Conservation (phyloP, 371 early-diverging fungal species). For the Mycotypha africana region DNA sequence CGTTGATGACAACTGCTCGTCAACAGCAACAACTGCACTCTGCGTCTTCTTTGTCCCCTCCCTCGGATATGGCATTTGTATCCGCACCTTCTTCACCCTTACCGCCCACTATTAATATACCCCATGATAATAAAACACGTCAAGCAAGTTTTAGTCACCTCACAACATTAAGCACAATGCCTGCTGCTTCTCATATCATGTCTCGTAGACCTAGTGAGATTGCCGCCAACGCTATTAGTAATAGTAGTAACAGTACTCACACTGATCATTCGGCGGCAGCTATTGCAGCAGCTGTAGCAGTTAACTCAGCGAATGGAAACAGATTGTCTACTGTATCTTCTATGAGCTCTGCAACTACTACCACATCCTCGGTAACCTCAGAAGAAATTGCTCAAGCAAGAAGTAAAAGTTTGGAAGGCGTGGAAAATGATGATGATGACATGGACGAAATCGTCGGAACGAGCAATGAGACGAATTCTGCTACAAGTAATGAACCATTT, state of each 20-base stretch:
- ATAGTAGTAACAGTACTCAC: not conserved
- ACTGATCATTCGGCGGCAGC: too few relatives aligned
- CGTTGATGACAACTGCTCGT: too few relatives aligned
- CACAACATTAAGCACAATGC: not conserved
- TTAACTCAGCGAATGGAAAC: constrained; percentile 2
- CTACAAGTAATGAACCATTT: not conserved
- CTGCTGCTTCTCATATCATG: not conserved
- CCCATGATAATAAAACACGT: constrained; percentile 4
- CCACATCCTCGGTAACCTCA: constrained; percentile 11
- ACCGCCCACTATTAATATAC: not conserved
- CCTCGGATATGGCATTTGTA: constrained; percentile 22
- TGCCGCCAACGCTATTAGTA: not conserved
- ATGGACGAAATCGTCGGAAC: not conserved
- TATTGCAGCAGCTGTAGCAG: constrained; percentile 5
- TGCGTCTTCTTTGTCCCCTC: too few relatives aligned
- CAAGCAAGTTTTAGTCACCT: constrained; percentile 8
- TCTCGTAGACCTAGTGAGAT: constrained; percentile 10
- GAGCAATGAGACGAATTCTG: not conserved
- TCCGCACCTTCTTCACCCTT: constrained; percentile 21
- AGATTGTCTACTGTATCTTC: constrained; percentile 16
- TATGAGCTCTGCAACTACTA: not conserved
- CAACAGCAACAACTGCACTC: too few relatives aligned
- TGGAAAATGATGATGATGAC: constrained; percentile 4
- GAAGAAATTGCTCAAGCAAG: constrained; percentile 11
- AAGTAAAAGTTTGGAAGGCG: not conserved